A percentile compares a stretch with the other conserved stretches of the same genome.
Conservation (phyloP, 2,329 filamentous ascomycete species). For the Penicillium paneum region DNA sequence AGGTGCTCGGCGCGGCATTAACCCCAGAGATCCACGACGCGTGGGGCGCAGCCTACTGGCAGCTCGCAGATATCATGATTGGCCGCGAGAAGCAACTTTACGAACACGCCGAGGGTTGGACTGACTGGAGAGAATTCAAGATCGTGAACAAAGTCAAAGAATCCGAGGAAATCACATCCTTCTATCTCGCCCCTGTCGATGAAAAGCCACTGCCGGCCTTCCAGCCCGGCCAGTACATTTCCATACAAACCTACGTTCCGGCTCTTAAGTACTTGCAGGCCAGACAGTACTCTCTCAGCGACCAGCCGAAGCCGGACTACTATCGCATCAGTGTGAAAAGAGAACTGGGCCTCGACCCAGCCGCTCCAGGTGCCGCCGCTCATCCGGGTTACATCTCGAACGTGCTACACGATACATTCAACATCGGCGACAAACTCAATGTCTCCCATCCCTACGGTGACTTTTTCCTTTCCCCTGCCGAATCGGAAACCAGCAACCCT, state of each 20-base stretch:
- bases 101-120: slow-evolving; percentile 60
- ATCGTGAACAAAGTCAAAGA: slow-evolving; percentile 64
- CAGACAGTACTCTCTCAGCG: slow-evolving; percentile 70
- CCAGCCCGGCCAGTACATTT: slow-evolving; percentile 70
- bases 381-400: slow-evolving; percentile 68
- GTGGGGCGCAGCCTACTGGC: slow-evolving; percentile 69
- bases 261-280: slow-evolving; percentile 62
- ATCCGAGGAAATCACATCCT: slow-evolving; percentile 66
- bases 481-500: slow-evolving; percentile 42
- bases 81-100: slow-evolving; percentile 63
- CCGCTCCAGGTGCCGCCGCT: slow-evolving; percentile 46
- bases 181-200: slow-evolving; percentile 65
- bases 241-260: slow-evolving; percentile 58
- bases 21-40: slow-evolving; percentile 63
- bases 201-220: slow-evolving; percentile 59
- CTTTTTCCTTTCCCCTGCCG: slow-evolving; percentile 49
- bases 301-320: slow-evolving; percentile 58
- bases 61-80: slow-evolving; percentile 71
- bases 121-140: slow-evolving; percentile 64
- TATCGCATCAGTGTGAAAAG: slow-evolving; percentile 71
- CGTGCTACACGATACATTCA: slow-evolving; percentile 60
- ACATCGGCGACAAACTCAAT: slow-evolving; percentile 60
- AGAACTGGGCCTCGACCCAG: slow-evolving; percentile 54
- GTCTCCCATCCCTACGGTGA: slow-evolving; percentile 66
- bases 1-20: slow-evolving; percentile 65